Percentiles rank a stretch among this genome's conserved stretches.
Conservation (phyloP, 2,329 filamentous ascomycete species). For the Ophiosphaerella korrae region DNA sequence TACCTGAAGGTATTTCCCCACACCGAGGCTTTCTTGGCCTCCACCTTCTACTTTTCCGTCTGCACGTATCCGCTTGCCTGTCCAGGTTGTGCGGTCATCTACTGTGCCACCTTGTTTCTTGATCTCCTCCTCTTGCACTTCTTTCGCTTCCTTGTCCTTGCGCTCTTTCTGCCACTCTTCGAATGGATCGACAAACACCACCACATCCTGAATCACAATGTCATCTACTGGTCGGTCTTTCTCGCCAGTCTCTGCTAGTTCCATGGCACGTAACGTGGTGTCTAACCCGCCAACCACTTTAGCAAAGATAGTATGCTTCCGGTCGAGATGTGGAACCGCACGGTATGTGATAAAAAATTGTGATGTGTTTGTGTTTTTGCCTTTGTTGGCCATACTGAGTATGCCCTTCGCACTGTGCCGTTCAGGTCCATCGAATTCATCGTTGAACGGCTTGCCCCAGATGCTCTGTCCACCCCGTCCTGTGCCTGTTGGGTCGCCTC, state of each 20-base stretch:
- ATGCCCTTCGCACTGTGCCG: conserved; percentile 83
- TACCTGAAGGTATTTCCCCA: conserved; percentile 83
- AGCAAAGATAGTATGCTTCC: conserved; percentile 97
- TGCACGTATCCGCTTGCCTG: conserved; percentile 82
- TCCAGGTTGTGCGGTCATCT: conserved; percentile 93
- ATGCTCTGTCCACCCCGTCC: conserved; percentile 87
- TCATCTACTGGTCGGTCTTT: conserved; percentile 77
- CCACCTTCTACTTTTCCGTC: conserved; percentile 64
- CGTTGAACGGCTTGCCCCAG: conserved; percentile 93
- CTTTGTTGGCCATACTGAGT: conserved; percentile 96
- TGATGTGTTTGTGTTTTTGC: conserved; percentile 93
- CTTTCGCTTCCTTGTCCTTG: conserved; percentile 59
- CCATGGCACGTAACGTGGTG: conserved; percentile 74
- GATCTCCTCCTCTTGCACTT: conserved; percentile 68
- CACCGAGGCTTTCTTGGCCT: conserved; percentile 59
- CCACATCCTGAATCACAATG: conserved; percentile 79
- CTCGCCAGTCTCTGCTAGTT: conserved; percentile 74
- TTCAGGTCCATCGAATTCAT: conserved; percentile 88
- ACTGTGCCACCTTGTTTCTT: conserved; percentile 72
- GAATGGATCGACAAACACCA: conserved; percentile 92
- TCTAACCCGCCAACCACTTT: conserved; percentile 78
- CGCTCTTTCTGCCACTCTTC: conserved; percentile 83
- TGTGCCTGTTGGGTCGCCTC: conserved; percentile 90
- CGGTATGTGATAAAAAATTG: conserved; percentile 97
- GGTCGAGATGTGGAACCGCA: conserved; percentile 80